Conservation (phyloP, 192 early-diverging fungal genomes). For the Geranomyces michiganensis region DNA sequence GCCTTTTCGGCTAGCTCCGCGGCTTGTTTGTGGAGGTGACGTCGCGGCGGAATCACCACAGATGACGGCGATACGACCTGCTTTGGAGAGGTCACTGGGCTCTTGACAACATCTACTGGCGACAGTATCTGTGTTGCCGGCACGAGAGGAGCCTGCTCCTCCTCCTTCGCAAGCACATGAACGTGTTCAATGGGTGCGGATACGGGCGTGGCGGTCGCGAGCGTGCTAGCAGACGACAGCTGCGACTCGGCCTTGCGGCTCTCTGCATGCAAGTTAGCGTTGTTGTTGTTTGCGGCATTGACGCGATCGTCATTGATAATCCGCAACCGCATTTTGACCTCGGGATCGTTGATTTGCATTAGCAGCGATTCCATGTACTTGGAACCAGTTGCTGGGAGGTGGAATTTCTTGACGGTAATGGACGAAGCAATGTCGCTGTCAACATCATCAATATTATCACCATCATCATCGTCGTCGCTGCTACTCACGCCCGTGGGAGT, state of each 20-base stretch:
- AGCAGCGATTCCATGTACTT: background rate
- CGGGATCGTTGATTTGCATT: background rate
- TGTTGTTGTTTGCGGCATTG: background rate
- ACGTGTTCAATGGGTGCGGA: too few species aligned
- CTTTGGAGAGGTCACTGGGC: background rate
- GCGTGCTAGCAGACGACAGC: background rate
- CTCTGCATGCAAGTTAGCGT: background rate
- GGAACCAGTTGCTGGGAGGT: background rate
- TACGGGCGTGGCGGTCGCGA: too few species aligned
- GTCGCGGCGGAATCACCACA: background rate
- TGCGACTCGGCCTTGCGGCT: background rate
- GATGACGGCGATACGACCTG: background rate
- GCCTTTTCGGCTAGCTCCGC: background rate
- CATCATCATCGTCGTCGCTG: background rate
- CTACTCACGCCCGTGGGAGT: background rate
- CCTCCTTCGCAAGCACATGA: too few species aligned
- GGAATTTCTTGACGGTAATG: conserved; percentile 9
- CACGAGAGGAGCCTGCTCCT: too few species aligned
- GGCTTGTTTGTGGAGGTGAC: background rate
- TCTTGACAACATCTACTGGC: too few species aligned
- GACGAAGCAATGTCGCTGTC: background rate
- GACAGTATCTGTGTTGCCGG: too few species aligned
- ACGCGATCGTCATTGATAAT: background rate
- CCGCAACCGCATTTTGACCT: background rate
- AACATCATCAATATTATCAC: background rate